phyloP scores from a whole-genome alignment of 2,329 filamentous ascomycete genomes.

The Epichloe baconii region DNA sequence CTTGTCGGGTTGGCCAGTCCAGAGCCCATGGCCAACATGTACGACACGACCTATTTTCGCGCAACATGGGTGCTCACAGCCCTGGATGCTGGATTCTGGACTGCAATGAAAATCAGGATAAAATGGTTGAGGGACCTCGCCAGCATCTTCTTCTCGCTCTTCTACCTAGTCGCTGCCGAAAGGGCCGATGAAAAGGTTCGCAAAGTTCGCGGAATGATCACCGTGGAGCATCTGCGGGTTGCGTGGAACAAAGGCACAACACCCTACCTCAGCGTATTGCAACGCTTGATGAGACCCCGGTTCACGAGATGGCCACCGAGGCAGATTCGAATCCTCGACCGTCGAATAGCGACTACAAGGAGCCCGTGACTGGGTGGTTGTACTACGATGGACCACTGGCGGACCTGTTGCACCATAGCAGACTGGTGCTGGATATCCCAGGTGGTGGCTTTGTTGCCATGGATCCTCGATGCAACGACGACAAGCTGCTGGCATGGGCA shows the following conservation, averaged over 20 bases:
- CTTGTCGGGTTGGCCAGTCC: slow-evolving; percentile 82
- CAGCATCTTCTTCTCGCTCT: slow-evolving; percentile 72
- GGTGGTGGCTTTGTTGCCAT: slow-evolving; percentile 95
- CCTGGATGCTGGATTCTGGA: slow-evolving; percentile 95
- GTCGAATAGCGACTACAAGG: slow-evolving; percentile 63
- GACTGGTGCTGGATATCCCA: slow-evolving; percentile 77
- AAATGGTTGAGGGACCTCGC: slow-evolving; percentile 74
- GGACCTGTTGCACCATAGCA: slow-evolving; percentile 61
- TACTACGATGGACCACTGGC: slow-evolving; percentile 85
- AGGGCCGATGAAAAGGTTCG: slow-evolving; percentile 93
- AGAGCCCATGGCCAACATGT: slow-evolving; percentile 87
- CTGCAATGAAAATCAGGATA: slow-evolving; percentile 75
- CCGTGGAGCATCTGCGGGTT: slow-evolving; percentile 79
- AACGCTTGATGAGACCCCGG: slow-evolving; percentile 60
- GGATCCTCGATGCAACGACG: slow-evolving; percentile 87
- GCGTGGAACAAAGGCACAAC: slow-evolving; percentile 93
- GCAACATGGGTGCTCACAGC: slow-evolving; percentile 96
- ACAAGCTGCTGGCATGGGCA: slow-evolving; percentile 88
- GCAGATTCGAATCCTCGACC: slow-evolving; percentile 74
- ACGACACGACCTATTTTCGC: slow-evolving; percentile 82
- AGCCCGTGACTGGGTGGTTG: slow-evolving; percentile 75
- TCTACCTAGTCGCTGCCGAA: slow-evolving; percentile 87
- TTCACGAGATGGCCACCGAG: slow-evolving; percentile 73
- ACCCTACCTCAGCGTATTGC: slow-evolving; percentile 66
- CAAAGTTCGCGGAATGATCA: slow-evolving; percentile 74